Percentiles rank a stretch among this genome's conserved stretches.
These are phyloP conservation scores for Cinchona pubescens DNA, from an alignment of 257 asterid genomes.

Conservation along the genomic window DNA sequence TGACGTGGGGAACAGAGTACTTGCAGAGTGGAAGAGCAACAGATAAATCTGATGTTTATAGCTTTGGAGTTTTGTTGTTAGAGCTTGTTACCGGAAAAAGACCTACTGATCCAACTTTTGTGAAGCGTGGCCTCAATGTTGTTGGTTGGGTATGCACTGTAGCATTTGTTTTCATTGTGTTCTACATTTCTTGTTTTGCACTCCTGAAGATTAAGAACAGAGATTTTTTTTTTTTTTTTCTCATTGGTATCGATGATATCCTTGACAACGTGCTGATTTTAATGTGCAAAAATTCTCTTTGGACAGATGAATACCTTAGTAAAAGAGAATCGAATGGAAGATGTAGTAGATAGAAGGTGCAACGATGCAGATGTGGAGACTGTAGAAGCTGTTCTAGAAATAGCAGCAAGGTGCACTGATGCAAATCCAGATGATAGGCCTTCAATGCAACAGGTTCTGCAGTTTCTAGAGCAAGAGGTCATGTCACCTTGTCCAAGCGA, in stretches of 20 bases:
- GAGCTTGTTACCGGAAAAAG: conserved; percentile 93
- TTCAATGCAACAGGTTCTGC: conserved; percentile 82
- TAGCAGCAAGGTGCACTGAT: conserved; percentile 85
- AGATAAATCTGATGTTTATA: conserved; percentile 81
- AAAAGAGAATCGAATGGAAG: conserved; percentile 64
- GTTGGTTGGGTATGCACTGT: conserved; percentile 82
- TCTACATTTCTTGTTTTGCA: neutral
- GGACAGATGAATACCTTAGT: conserved; percentile 75
- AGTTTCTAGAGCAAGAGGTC: conserved; percentile 87
- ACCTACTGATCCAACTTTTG: conserved; percentile 87
- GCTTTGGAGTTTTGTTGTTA: conserved; percentile 88
- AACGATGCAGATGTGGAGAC: conserved; percentile 66
- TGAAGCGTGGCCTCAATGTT: conserved; percentile 71
- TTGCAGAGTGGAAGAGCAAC: conserved; percentile 96
- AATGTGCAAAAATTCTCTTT: neutral
- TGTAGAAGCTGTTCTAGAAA: conserved; percentile 77
- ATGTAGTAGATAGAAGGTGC: conserved; percentile 69
- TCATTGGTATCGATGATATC: neutral
- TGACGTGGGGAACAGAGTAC: conserved; percentile 53
- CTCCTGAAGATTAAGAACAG: neutral
- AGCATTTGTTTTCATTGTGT: neutral
- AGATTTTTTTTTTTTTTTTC: too few species aligned
- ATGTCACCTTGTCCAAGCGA: conserved; percentile 87
- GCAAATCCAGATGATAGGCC: conserved; percentile 83
- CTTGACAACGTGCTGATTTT: neutral